A percentile compares a stretch with the other conserved stretches of the same genome.
Evolutionary conservation across 169 alveolate species (phyloP).

Genomic region (Plasmodium sp.): DNA sequence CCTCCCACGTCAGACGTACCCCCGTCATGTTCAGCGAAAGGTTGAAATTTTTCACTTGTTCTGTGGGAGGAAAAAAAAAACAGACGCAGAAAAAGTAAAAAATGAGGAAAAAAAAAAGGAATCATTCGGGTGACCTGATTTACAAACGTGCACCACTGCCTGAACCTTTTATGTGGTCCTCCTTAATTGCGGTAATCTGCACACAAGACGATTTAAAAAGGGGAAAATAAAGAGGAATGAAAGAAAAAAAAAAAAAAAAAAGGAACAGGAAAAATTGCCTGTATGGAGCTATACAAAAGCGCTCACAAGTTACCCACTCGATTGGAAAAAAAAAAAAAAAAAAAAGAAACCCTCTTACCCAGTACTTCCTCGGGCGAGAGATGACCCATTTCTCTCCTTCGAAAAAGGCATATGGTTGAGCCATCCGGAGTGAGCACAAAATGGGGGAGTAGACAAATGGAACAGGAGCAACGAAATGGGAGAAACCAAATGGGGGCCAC

Average conservation of each 20-base stretch:
- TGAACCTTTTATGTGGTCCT: constrained; percentile 29
- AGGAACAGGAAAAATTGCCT: not conserved
- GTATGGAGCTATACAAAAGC: not conserved
- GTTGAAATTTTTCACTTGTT: constrained; percentile 29
- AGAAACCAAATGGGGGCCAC: not conserved
- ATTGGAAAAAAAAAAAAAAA: not conserved
- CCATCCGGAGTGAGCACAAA: not conserved
- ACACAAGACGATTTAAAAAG: not conserved
- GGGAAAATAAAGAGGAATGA: not conserved
- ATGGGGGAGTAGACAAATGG: not conserved
- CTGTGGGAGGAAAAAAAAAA: not conserved
- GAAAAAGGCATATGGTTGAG: not conserved
- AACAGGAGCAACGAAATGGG: not conserved
- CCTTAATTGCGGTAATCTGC: constrained; percentile 59
- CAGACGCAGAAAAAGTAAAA: not conserved
- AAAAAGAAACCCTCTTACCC: constrained; percentile 11
- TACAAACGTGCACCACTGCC: not conserved
- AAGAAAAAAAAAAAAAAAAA: not conserved
- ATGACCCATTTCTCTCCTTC: constrained; percentile 58
- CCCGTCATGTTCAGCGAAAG: constrained; percentile 33
- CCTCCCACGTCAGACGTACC: constrained; percentile 3
- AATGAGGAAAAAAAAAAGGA: not conserved
- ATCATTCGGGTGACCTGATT: not conserved
- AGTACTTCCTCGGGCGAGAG: constrained; percentile 54
- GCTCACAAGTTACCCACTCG: not conserved